Evolutionary conservation across 176 grass and related monocot genomes (phyloP), one percentile per base, ranked within the genome.

Genomic region (Eragrostis curvula): DNA sequence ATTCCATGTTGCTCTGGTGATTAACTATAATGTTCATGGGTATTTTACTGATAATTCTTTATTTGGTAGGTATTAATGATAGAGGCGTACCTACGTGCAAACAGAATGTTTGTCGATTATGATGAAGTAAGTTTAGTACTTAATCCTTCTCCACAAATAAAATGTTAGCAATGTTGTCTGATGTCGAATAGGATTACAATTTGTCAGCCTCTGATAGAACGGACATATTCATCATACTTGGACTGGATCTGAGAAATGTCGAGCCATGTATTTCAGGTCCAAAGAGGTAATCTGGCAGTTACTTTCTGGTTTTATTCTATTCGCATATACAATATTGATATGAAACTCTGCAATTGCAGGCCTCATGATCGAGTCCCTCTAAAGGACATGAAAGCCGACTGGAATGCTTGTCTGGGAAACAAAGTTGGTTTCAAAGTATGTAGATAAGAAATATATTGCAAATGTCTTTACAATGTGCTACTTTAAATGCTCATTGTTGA

Each of bases 81-180:
- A 36, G 77, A 80, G 63, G 20, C 77, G 25, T 80, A 80, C 24
- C 77, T 80, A 41, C 63, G 77, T 68, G 77, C 77, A 3, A 80
- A 80, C 21, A 80, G 68, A 1, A 80, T 80, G 47, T 80, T 80
- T 80, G 46, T 80, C 12, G 63, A 80, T 32, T 80, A 80, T 15
- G 41, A 51, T 1, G 11, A 51, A 62, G 76, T 79, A 49, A 79
- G 60, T 29, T 39, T n/a, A 45, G 48, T 36, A 36, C 32, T 17
- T 49, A 10, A 13, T 39, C n/a, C 27, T 23, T 32, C 20, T 46
- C 49, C 60, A 39, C 27, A 66, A 32, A 51, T 66, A 66, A 13
- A 39, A 27, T 15, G 48, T 27, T 36, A 66, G 47, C 44, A 79
- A 15, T 50, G 11, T 79, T 55, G 20, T 55, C 5, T 21, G 52